A percentile compares a stretch with the other conserved stretches of the same genome.
These are phyloP conservation scores for Septoria linicola DNA, from an alignment of 2,329 filamentous ascomycete species.

Conservation along the genomic window DNA sequence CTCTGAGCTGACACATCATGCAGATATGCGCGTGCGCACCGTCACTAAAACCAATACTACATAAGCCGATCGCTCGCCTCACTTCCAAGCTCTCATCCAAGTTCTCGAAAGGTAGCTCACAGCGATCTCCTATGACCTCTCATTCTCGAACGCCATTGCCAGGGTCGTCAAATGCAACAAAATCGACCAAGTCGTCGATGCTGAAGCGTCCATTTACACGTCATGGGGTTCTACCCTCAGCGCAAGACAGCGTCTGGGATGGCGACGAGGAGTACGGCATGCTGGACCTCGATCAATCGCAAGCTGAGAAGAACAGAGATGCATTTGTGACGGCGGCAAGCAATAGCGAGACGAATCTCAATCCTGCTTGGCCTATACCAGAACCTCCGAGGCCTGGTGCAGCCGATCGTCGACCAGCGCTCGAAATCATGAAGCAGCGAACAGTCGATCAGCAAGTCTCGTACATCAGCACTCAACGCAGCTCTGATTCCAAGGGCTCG, in stretches of 20 bases:
- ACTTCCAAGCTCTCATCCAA: conserved; percentile 29
- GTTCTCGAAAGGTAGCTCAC: conserved; percentile 18
- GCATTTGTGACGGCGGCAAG: too few species aligned
- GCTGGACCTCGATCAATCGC: background rate
- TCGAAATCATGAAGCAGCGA: conserved; percentile 26
- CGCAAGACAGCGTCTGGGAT: conserved; percentile 21
- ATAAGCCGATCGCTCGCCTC: conserved; percentile 26
- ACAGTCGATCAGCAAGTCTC: conserved; percentile 25
- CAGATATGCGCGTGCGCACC: conserved; percentile 43
- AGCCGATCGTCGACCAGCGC: background rate
- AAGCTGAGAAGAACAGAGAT: too few species aligned
- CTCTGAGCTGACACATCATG: conserved; percentile 3
- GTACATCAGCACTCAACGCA: conserved; percentile 10
- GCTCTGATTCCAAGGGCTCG: background rate
- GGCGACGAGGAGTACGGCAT: conserved; percentile 22
- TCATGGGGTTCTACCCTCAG: conserved; percentile 13
- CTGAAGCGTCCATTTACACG: background rate
- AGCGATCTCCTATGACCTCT: conserved; percentile 6
- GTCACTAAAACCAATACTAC: conserved; percentile 38
- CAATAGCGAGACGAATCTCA: too few species aligned
- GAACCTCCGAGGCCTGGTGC: too few species aligned
- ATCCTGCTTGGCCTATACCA: too few species aligned
- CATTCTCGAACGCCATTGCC: background rate
- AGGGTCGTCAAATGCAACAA: background rate
- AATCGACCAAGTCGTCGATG: conserved; percentile 1